A percentile compares a stretch with the other conserved stretches of the same genome.
These are phyloP conservation scores for Fonsecaea multimorphosa DNA, from an alignment of 2,329 filamentous ascomycete species.

Conservation along the genomic window DNA sequence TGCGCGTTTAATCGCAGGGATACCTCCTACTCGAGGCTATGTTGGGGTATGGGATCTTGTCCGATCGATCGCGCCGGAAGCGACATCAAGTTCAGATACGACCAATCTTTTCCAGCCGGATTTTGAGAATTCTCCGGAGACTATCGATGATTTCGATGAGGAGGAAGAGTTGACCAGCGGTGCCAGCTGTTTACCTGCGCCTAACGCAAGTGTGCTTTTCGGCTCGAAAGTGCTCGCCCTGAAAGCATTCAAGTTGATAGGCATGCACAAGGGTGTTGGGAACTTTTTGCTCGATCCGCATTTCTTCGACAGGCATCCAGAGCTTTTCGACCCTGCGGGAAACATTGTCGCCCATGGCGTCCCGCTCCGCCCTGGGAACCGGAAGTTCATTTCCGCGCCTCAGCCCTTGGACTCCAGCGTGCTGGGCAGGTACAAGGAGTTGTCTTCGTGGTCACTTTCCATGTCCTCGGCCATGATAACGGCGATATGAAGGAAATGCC, in stretches of 20 bases:
- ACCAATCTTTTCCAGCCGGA: conserved; percentile 7
- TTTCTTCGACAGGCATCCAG: conserved; percentile 27
- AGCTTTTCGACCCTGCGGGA: conserved; percentile 15
- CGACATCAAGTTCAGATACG: conserved; percentile 3
- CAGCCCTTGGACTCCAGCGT: conserved; percentile 12
- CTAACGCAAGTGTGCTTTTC: conserved; percentile 18
- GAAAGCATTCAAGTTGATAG: conserved; percentile 27
- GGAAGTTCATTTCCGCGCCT: conserved; percentile 11
- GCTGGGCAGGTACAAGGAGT: conserved; percentile 16
- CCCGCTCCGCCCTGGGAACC: conserved; percentile 13
- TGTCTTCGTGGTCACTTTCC: conserved; percentile 18
- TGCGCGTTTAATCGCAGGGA: conserved; percentile 15
- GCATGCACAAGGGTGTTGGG: conserved; percentile 19
- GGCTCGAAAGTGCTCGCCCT: conserved; percentile 10
- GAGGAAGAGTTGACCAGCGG: background rate
- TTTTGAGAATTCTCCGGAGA: conserved; percentile 17
- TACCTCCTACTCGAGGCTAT: conserved; percentile 21
- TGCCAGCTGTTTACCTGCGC: conserved; percentile 16
- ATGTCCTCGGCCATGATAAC: conserved; percentile 11
- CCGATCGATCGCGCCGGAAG: conserved; percentile 24
- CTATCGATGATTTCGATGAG: conserved; percentile 13
- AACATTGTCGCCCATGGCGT: conserved; percentile 24
- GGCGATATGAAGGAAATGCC: background rate
- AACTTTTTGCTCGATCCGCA: conserved; percentile 24
- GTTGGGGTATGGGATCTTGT: conserved; percentile 30